Evolutionary conservation across 2,329 filamentous ascomycete genomes (phyloP).

Genomic region (Sordariomycetes sp.): DNA sequence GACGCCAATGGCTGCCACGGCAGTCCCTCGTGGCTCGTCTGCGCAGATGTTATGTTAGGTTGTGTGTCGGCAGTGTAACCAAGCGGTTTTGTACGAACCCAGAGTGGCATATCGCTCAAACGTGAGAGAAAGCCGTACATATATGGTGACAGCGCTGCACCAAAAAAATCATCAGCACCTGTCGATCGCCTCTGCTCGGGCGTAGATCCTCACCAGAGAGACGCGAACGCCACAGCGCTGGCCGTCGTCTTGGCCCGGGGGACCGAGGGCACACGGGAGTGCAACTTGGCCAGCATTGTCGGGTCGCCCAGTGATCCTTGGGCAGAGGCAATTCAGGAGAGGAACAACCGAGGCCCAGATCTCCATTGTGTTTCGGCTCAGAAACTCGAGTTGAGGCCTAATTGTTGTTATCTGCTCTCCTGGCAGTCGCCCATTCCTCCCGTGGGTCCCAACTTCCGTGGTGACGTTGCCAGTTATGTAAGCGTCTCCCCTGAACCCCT

Average conservation of each 20-base stretch:
- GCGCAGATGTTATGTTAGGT: neutral
- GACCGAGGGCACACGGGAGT: neutral
- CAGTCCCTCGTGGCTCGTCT: slow-evolving; percentile 8
- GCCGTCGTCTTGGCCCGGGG: neutral
- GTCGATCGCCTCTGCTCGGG: neutral
- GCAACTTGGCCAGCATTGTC: neutral
- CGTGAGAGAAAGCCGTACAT: slow-evolving; percentile 5
- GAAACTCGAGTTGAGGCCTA: neutral
- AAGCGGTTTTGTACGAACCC: slow-evolving; percentile 4
- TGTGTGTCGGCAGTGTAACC: neutral
- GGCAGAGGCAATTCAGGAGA: neutral
- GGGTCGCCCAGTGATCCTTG: neutral
- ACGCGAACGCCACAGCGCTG: neutral
- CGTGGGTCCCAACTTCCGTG: neutral
- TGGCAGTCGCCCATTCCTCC: neutral
- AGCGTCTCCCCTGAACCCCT: neutral
- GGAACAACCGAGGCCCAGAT: neutral
- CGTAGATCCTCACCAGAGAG: neutral
- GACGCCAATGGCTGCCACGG: slow-evolving; percentile 31
- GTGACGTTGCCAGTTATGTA: neutral
- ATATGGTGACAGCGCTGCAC: slow-evolving; percentile 1
- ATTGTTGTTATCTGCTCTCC: neutral
- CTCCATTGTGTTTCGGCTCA: neutral
- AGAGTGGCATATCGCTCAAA: slow-evolving; percentile 7
- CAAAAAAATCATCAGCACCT: neutral